phyloP scores from a whole-genome alignment of 129 eudicot genomes.

The Oenanthe sinensis region DNA sequence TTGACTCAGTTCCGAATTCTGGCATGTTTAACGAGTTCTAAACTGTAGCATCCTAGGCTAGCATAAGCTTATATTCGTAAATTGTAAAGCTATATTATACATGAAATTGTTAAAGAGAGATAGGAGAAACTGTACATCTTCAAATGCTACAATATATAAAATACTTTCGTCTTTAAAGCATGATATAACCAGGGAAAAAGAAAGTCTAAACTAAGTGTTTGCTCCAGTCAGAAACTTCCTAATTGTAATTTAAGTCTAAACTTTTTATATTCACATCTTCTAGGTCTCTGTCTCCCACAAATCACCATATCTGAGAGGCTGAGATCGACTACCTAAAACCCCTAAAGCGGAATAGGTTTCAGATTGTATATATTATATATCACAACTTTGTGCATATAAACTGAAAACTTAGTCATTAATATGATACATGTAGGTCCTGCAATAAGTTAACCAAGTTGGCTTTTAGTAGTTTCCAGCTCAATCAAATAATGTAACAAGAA shows the following conservation, averaged over 20 bases:
- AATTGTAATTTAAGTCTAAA: background rate
- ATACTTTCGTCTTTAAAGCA: background rate
- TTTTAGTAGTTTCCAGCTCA: constrained; percentile 7
- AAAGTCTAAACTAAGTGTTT: background rate
- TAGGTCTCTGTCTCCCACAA: background rate
- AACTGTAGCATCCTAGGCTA: background rate
- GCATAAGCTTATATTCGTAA: background rate
- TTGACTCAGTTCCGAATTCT: background rate
- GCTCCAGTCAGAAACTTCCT: background rate
- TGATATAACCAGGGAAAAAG: background rate
- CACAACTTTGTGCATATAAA: background rate
- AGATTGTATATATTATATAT: background rate
- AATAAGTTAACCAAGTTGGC: constrained; percentile 2
- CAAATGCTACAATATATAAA: background rate
- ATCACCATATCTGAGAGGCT: background rate
- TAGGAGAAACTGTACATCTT: background rate
- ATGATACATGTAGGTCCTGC: constrained; percentile 6
- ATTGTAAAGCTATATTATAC: background rate
- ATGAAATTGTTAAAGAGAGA: background rate
- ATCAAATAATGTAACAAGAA: background rate
- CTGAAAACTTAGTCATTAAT: background rate
- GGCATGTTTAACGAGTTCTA: background rate
- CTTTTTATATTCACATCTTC: background rate
- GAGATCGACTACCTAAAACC: constrained; percentile 1
- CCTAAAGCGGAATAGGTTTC: background rate